These are phyloP conservation scores for Curvularia eragrostidis DNA, from an alignment of 2,329 filamentous ascomycete species.

Conservation along the genomic window DNA sequence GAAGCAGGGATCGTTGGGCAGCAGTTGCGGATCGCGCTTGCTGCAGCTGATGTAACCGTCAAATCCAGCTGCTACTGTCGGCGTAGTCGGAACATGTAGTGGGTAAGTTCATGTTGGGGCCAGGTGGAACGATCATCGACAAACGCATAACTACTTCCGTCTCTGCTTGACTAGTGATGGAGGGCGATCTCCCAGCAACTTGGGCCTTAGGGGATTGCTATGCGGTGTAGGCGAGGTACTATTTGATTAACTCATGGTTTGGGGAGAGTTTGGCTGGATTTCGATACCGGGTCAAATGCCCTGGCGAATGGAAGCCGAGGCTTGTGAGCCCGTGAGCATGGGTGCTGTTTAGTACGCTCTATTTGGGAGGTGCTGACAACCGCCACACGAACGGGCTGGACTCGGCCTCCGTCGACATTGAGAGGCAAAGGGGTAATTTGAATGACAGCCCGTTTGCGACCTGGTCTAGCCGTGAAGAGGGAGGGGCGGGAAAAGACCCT, in stretches of 20 bases:
- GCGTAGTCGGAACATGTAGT: slow-evolving; percentile 11
- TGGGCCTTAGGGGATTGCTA: not conserved
- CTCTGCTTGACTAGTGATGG: not conserved
- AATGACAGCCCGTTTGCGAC: slow-evolving; percentile 1
- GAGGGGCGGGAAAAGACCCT: not conserved
- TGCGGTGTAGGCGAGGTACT: slow-evolving; percentile 1
- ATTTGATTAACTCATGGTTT: not conserved
- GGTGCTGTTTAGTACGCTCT: slow-evolving; percentile 6
- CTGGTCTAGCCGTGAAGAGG: slow-evolving; percentile 1
- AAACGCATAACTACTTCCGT: not conserved
- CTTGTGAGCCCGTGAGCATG: not conserved
- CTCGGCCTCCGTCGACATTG: not conserved
- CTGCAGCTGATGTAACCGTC: slow-evolving; percentile 66
- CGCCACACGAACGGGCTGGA: slow-evolving; percentile 3
- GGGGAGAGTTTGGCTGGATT: not conserved
- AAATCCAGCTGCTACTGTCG: slow-evolving; percentile 65
- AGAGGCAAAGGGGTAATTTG: slow-evolving; percentile 2
- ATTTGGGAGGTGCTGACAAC: not conserved
- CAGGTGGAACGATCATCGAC: not conserved
- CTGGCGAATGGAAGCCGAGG: not conserved
- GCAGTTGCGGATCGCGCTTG: slow-evolving; percentile 61
- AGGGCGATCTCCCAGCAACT: slow-evolving; percentile 9
- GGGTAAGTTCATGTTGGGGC: not conserved
- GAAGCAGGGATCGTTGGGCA: slow-evolving; percentile 59
- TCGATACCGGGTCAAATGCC: slow-evolving; percentile 6